Conservation (phyloP, 306 rosid genomes). For the Abrus pulchellus region DNA sequence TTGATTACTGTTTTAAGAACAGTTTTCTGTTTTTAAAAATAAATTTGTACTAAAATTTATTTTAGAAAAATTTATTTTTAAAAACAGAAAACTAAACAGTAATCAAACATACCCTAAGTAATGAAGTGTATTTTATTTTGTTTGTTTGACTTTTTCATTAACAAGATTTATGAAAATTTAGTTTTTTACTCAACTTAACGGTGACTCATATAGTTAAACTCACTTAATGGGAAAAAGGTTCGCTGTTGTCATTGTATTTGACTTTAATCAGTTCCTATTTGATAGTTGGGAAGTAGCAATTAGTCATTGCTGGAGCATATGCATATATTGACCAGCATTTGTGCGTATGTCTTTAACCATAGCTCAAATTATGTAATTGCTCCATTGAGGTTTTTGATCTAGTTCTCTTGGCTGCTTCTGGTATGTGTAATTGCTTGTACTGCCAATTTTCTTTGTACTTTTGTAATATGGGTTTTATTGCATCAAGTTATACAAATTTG, state of each 20-base stretch:
- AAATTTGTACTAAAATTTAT: too few species aligned
- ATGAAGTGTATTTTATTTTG: background rate
- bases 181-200: too few species aligned
- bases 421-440: conserved; percentile 8
- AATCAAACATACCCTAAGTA: too few species aligned
- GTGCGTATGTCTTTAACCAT: conserved; percentile 4
- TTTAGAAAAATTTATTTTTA: too few species aligned
- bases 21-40: too few species aligned
- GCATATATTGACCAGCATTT: conserved; percentile 9
- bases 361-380: conserved; percentile 20
- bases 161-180: too few species aligned
- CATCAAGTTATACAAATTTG: background rate
- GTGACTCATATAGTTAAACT: too few species aligned
- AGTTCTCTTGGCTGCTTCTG: conserved; percentile 21
- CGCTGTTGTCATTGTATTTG: too few species aligned
- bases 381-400: background rate
- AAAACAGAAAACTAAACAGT: too few species aligned
- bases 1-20: too few species aligned
- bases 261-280: background rate
- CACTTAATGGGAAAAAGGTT: too few species aligned
- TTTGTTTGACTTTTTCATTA: background rate
- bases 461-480: background rate
- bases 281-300: conserved; percentile 14
- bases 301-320: conserved; percentile 28
- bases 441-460: conserved; percentile 14